A percentile compares a stretch with the other conserved stretches of the same genome.
These are phyloP conservation scores for Phialophora expanda DNA, from an alignment of 2,329 filamentous ascomycete species.

Conservation along the genomic window DNA sequence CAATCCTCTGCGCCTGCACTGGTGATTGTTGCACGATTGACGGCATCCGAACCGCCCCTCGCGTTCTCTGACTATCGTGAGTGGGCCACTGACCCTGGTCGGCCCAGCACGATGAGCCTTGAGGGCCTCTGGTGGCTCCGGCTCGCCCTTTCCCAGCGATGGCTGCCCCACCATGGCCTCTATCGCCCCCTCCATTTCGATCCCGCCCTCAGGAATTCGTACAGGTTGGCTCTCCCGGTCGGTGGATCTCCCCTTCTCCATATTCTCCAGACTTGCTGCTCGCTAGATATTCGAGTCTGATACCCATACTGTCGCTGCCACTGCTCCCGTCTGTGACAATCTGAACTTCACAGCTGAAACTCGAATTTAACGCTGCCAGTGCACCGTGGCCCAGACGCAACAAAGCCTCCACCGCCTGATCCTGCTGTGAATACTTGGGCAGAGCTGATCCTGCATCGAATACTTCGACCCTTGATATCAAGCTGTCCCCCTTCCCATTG, in stretches of 20 bases:
- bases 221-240: constrained; percentile 11
- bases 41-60: constrained; percentile 3
- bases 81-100: constrained; percentile 1
- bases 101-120: neutral
- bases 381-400: neutral
- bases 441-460: neutral
- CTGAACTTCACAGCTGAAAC: neutral
- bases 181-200: constrained; percentile 18
- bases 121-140: constrained; percentile 13
- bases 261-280: constrained; percentile 18
- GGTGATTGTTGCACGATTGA: constrained; percentile 1
- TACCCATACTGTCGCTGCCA: neutral
- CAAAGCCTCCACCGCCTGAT: neutral
- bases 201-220: constrained; percentile 24
- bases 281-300: neutral
- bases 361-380: neutral
- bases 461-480: neutral
- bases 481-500: neutral
- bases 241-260: constrained; percentile 23
- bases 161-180: constrained; percentile 29
- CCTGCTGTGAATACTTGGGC: neutral
- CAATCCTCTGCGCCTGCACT: neutral
- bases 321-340: neutral
- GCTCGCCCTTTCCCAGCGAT: constrained; percentile 20
- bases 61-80: constrained; percentile 8